Evolutionary conservation across 805 yeast species (phyloP).

Genomic region (Peterozyma toletana): DNA sequence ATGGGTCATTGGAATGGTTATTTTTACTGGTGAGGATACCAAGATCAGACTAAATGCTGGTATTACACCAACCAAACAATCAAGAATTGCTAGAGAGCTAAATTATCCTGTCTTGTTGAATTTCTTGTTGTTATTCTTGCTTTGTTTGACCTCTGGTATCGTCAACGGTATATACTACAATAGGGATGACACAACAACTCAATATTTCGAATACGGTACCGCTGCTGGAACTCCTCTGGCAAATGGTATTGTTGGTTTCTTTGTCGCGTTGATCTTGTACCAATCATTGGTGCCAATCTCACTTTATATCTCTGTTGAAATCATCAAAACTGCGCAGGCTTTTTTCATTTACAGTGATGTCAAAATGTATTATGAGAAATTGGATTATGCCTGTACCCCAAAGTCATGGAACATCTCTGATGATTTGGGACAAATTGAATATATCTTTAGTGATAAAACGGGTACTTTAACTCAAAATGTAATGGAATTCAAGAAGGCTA

Average conservation of each 20-base stretch:
- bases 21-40: conserved; percentile 72
- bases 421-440: conserved; percentile 80
- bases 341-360: conserved; percentile 66
- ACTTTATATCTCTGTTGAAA: conserved; percentile 70
- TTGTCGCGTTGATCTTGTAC: conserved; percentile 66
- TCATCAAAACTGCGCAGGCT: conserved; percentile 72
- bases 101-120: conserved; percentile 61
- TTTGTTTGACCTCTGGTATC: conserved; percentile 66
- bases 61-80: conserved; percentile 65
- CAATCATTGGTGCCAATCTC: conserved; percentile 80
- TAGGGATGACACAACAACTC: conserved; percentile 33
- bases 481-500: conserved; percentile 76
- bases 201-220: conserved; percentile 55
- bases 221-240: conserved; percentile 52
- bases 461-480: conserved; percentile 80
- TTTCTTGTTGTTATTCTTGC: conserved; percentile 49
- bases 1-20: conserved; percentile 68
- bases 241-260: conserved; percentile 62
- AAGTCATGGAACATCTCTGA: conserved; percentile 81
- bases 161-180: conserved; percentile 61
- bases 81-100: conserved; percentile 57
- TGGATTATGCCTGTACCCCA: conserved; percentile 74
- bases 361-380: conserved; percentile 58
- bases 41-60: conserved; percentile 78
- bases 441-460: conserved; percentile 76